Evolutionary conservation across 306 rosid species (phyloP).

Genomic region (Trichosanthes cucumerina): DNA sequence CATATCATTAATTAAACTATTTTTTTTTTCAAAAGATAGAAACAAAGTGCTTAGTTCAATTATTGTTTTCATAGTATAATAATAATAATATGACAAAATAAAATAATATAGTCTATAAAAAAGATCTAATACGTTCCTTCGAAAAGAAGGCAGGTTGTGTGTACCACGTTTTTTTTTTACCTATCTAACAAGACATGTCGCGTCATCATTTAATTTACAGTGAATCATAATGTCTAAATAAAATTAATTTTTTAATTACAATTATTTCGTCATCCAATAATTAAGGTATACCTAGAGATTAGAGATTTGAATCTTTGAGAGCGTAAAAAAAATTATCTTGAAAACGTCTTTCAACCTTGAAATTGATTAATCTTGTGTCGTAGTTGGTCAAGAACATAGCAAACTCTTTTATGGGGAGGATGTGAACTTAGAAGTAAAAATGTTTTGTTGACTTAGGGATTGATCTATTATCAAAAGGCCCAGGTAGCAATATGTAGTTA

Average conservation of each 20-base stretch:
- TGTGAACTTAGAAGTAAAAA: too few species aligned
- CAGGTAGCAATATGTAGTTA: neutral
- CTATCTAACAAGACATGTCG: neutral
- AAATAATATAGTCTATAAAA: neutral
- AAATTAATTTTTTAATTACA: neutral
- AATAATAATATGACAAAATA: neutral
- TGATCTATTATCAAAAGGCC: neutral
- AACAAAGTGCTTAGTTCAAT: neutral
- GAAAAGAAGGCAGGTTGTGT: neutral
- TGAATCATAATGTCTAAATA: too few species aligned
- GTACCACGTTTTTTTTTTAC: neutral
- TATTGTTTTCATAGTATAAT: neutral
- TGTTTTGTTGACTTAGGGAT: neutral
- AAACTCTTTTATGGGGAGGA: too few species aligned
- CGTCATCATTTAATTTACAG: neutral
- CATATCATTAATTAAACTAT: neutral
- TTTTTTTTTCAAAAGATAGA: neutral
- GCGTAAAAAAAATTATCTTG: too few species aligned
- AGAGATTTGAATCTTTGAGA: too few species aligned
- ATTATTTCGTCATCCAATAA: too few species aligned
- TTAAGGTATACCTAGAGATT: too few species aligned
- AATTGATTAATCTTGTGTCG: too few species aligned
- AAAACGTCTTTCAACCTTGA: too few species aligned
- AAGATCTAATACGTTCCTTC: neutral
- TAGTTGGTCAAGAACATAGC: too few species aligned